Evolutionary conservation across 768 basidiomycete genomes (phyloP).

Genomic region (Boletus huronensis): DNA sequence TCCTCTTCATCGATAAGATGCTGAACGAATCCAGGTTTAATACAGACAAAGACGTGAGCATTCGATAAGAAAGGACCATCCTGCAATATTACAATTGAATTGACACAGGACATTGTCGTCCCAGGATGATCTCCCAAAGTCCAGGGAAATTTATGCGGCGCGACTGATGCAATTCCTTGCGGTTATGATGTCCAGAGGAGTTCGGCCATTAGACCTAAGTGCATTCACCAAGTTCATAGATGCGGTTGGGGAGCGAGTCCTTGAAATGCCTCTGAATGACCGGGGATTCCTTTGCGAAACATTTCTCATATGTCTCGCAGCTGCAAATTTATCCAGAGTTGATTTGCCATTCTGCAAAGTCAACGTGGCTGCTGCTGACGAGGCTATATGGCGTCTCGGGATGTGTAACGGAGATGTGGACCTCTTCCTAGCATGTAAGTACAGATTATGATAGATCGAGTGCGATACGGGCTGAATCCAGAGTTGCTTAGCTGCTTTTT

Average conservation of each 20-base stretch:
- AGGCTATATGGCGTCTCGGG: conserved; percentile 38
- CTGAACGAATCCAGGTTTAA: conserved; percentile 16
- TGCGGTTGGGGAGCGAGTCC: conserved; percentile 12
- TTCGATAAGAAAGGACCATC: not conserved
- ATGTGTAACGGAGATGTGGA: conserved; percentile 26
- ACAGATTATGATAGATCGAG: not conserved
- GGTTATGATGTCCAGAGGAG: conserved; percentile 20
- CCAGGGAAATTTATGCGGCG: conserved; percentile 1
- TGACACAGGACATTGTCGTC: conserved; percentile 16
- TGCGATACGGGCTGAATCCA: not conserved
- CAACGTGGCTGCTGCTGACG: conserved; percentile 24
- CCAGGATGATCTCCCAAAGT: not conserved
- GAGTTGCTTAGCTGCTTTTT: conserved; percentile 41
- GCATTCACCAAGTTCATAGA: conserved; percentile 12
- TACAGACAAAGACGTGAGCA: conserved; percentile 16
- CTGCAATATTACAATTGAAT: not conserved
- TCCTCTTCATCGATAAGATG: not conserved
- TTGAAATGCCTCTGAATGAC: conserved; percentile 6
- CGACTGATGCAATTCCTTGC: conserved; percentile 28
- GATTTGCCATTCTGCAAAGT: conserved; percentile 6
- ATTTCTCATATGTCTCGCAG: conserved; percentile 36
- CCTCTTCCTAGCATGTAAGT: conserved; percentile 43
- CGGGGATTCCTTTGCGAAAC: conserved; percentile 31
- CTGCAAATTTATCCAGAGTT: conserved; percentile 13
- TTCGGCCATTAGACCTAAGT: conserved; percentile 6